phyloP scores from a whole-genome alignment of 495 filamentous ascomycete species.

The Clavariopsis aquatica region DNA sequence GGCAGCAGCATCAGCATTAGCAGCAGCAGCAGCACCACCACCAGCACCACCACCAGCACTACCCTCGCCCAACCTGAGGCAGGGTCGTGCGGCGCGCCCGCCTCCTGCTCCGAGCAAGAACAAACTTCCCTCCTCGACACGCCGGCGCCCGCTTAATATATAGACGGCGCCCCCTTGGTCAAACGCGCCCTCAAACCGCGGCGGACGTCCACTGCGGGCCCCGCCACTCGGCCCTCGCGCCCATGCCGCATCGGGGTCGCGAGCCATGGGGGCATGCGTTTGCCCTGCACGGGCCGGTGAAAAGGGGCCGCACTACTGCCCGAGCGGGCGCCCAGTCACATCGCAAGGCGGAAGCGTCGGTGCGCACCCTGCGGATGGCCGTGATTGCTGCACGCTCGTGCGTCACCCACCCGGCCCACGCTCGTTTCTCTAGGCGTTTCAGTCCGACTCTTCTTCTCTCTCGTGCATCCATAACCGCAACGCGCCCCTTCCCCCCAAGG shows the following conservation, averaged over 20 bases:
- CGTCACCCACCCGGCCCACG: slow-evolving; percentile 20
- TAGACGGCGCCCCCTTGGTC: not conserved
- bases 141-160: slow-evolving; percentile 9
- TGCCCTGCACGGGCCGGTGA: slow-evolving; percentile 26
- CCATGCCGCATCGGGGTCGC: slow-evolving; percentile 3
- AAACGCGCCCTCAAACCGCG: slow-evolving; percentile 28
- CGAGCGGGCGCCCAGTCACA: slow-evolving; percentile 25
- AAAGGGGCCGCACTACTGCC: slow-evolving; percentile 19
- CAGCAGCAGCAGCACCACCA: too few species aligned
- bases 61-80: not conserved
- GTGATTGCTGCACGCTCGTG: slow-evolving; percentile 13
- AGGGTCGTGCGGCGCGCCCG: too few species aligned
- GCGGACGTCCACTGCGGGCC: slow-evolving; percentile 9
- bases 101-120: not conserved
- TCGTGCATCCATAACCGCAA: slow-evolving; percentile 29
- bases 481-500: slow-evolving; percentile 1
- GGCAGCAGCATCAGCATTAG: too few species aligned
- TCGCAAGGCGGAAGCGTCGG: slow-evolving; percentile 8
- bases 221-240: slow-evolving; percentile 9
- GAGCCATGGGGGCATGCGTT: slow-evolving; percentile 10
- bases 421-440: slow-evolving; percentile 34
- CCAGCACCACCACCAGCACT: not conserved
- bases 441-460: slow-evolving; percentile 28
- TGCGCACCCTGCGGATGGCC: slow-evolving; percentile 25
- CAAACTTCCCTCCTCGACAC: not conserved